Percentiles rank a stretch among this genome's conserved stretches.
Conservation (phyloP, 371 early-diverging fungal species). For the Capillidium rhysosporum region DNA sequence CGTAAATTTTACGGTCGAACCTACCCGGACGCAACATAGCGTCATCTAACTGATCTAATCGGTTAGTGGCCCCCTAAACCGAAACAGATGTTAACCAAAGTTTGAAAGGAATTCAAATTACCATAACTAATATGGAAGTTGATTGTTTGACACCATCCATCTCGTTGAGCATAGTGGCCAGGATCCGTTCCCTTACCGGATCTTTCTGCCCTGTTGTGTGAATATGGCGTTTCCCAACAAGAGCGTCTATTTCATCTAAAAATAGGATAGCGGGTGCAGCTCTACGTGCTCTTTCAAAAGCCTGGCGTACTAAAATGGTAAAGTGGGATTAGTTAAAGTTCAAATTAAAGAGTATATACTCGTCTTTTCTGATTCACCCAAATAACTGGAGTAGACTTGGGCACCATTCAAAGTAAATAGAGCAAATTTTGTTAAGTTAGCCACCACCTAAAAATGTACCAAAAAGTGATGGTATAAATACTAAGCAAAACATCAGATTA, state of each 20-base stretch:
- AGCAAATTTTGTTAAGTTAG: conserved; percentile 48
- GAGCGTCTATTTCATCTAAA: conserved; percentile 96
- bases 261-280: conserved; percentile 88
- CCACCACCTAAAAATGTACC: conserved; percentile 15
- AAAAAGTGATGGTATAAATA: not conserved
- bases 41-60: conserved; percentile 89
- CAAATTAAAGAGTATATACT: conserved; percentile 18
- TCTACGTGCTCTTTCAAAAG: conserved; percentile 70
- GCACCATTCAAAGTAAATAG: conserved; percentile 86
- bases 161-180: conserved; percentile 84
- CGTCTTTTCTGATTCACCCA: conserved; percentile 82
- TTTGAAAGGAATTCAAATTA: conserved; percentile 9
- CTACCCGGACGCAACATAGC: conserved; percentile 91
- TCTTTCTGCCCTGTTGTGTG: conserved; percentile 32
- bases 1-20: conserved; percentile 82
- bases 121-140: conserved; percentile 56
- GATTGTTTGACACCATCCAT: conserved; percentile 88
- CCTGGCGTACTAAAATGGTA: conserved; percentile 25
- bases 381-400: conserved; percentile 65
- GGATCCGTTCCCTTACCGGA: conserved; percentile 67
- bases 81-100: conserved; percentile 8
- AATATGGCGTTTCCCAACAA: conserved; percentile 66
- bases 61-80: conserved; percentile 82
- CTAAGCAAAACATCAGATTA: conserved; percentile 8
- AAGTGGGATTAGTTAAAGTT: conserved; percentile 8